Evolutionary conservation across 192 early-diverging fungal genomes (phyloP), one percentile per base, ranked within the genome.

Genomic region (Linnemannia schmuckeri): DNA sequence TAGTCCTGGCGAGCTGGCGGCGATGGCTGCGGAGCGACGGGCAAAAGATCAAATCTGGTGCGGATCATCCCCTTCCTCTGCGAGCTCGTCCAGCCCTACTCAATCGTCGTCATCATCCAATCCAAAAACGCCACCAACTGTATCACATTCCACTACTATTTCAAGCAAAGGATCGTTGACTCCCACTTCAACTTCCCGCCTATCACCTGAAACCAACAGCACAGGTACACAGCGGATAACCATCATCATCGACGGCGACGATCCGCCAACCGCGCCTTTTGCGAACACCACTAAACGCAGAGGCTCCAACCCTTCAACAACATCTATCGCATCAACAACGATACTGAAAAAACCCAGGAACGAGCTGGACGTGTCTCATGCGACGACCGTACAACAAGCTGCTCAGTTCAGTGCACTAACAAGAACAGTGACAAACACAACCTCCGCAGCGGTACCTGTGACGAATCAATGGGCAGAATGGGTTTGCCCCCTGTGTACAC

Each of bases 21-120:
- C 92, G 0, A 72, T 88, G 80, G 94, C 95, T n/a, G 95, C 95
- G 8, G 96, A 96, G 82, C 78, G 91, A 63, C 78, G 96, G 33
- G 80, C 77, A 63, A 84, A 78, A 75, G 96, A 96, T 88, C 77
- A 86, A 6, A 42, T 93, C 1, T 96, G 95, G 95, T 96, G 96
- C 79, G 94, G 94, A n/a, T 80, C 78, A 37, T 78, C 82, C 1
- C 13, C 22, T 46, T 46, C 72, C 13, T 73, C 42, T 3, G n/a
- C 74, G 17, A 30, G n/a, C 18, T 57, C 49, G 35, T 35, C 54
- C 7, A 13, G 13, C 5, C 35, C 74, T 6, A 57, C n/a, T 89
- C 80, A 79, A 12, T 66, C 61, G 9, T 66, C 30, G 9, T 13
- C 61, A 24, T 9, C 55, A 15, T 15, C 61, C 27, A 66, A 12